phyloP scores from a whole-genome alignment of 139 green algal genomes.

The Chlorella sp. region DNA sequence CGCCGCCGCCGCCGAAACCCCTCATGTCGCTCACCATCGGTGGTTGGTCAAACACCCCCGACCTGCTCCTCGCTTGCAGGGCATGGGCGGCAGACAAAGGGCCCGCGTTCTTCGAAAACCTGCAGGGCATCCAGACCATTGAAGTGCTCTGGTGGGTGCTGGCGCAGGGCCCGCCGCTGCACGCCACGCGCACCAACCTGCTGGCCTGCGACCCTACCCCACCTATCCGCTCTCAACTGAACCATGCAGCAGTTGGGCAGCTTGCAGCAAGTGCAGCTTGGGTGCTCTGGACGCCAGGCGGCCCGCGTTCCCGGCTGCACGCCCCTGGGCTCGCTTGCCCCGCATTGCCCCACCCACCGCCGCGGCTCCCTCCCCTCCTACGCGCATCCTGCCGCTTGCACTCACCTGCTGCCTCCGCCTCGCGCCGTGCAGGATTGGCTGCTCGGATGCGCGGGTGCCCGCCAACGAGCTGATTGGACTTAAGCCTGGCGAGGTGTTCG shows the following conservation, averaged over 20 bases:
- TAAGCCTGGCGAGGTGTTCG: conserved; percentile 21
- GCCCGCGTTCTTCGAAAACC: not conserved
- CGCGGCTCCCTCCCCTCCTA: not conserved
- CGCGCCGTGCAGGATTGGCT: not conserved
- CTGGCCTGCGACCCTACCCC: not conserved
- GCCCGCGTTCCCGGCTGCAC: not conserved
- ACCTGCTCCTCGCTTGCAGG: not conserved
- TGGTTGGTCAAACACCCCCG: too few relatives aligned
- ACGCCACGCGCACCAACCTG: not conserved
- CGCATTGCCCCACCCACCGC: not conserved
- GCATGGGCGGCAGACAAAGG: not conserved
- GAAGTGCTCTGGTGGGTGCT: conserved; percentile 8
- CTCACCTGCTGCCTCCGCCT: not conserved
- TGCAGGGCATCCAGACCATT: conserved; percentile 2
- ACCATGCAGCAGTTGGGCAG: too few relatives aligned
- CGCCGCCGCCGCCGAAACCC: not conserved
- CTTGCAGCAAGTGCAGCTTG: too few relatives aligned
- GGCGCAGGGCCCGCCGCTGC: not conserved
- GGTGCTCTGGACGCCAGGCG: not conserved
- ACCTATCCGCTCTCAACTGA: not conserved
- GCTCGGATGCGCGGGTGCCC: conserved; percentile 17
- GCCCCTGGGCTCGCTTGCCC: not conserved
- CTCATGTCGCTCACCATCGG: too few relatives aligned
- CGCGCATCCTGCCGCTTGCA: too few relatives aligned
- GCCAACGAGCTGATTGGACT: conserved; percentile 28